These are phyloP conservation scores for Macrophomina pseudophaseolina DNA, from an alignment of 2,329 filamentous ascomycete species.

Conservation along the genomic window DNA sequence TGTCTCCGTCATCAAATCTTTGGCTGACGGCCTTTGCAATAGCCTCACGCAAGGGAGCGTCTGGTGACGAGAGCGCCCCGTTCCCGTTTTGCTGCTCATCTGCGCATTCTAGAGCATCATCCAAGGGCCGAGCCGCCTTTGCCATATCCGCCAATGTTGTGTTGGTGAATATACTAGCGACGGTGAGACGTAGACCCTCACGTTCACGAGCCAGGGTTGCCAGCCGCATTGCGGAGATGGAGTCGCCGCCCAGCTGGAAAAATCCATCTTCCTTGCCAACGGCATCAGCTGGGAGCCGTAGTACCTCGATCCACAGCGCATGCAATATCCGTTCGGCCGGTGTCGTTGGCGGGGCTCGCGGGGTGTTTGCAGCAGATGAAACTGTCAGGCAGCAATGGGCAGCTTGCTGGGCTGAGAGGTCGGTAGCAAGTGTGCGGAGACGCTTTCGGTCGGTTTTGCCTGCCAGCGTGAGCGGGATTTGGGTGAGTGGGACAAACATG, in stretches of 20 bases:
- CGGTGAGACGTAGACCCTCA: constrained; percentile 24
- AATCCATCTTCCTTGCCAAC: constrained; percentile 26
- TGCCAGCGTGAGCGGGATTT: constrained; percentile 42
- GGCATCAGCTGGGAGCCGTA: constrained; percentile 24
- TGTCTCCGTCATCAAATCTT: background rate
- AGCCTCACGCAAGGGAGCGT: background rate
- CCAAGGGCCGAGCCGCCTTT: background rate
- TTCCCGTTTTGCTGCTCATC: too few species aligned
- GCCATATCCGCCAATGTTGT: constrained; percentile 30
- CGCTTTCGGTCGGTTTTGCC: constrained; percentile 42
- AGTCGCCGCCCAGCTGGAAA: constrained; percentile 11
- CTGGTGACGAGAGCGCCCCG: background rate
- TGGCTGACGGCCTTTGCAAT: background rate
- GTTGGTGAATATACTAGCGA: constrained; percentile 31
- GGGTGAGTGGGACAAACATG: constrained; percentile 43
- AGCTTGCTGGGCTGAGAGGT: background rate
- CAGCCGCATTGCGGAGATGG: background rate
- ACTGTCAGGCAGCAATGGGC: too few species aligned
- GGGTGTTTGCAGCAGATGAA: too few species aligned
- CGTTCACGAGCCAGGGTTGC: background rate
- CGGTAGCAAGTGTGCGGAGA: background rate
- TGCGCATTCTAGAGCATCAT: constrained; percentile 31
- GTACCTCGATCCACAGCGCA: constrained; percentile 31
- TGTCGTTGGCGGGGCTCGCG: background rate
- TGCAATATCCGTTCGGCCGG: constrained; percentile 27